Evolutionary conservation across 1,284 basidiomycete genomes (phyloP).

Genomic region (Tilletia indica): DNA sequence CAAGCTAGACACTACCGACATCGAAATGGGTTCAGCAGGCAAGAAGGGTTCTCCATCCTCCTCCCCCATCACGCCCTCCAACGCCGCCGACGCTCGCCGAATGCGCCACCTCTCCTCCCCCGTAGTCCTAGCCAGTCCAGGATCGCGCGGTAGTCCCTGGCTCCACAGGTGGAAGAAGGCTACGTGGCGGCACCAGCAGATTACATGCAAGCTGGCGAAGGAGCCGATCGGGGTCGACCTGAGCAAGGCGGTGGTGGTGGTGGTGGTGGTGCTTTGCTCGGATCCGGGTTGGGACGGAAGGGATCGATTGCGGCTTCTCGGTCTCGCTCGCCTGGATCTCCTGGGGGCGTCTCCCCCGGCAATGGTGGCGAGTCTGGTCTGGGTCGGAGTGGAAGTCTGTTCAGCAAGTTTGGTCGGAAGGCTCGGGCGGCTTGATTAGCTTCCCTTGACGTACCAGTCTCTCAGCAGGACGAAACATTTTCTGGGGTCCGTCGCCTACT

Average conservation of each 20-base stretch:
- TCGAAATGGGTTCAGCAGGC: background rate
- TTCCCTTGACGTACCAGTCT: too few relatives aligned
- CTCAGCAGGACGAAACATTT: too few relatives aligned
- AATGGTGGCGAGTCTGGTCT: background rate
- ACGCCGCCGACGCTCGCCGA: slow-evolving; percentile 16
- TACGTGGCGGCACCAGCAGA: background rate
- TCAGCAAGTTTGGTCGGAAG: slow-evolving; percentile 9
- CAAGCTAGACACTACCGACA: slow-evolving; percentile 2
- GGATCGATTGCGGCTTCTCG: too few relatives aligned
- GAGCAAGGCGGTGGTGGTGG: background rate
- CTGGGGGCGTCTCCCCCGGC: too few relatives aligned
- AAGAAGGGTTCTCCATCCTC: background rate
- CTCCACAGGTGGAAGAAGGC: background rate
- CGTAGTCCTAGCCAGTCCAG: slow-evolving; percentile 11
- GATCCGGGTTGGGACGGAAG: background rate
- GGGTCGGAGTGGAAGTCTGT: slow-evolving; percentile 6
- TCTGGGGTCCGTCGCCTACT: too few relatives aligned
- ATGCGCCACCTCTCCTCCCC: slow-evolving; percentile 19
- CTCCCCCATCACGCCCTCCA: background rate
- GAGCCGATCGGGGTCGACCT: background rate
- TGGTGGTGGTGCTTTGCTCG: background rate
- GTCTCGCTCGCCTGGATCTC: too few relatives aligned
- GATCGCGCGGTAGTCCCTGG: background rate
- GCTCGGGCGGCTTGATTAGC: background rate
- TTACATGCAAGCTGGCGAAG: background rate